These are phyloP conservation scores for Venturia nashicola DNA, from an alignment of 2,329 filamentous ascomycete genomes.

Conservation along the genomic window DNA sequence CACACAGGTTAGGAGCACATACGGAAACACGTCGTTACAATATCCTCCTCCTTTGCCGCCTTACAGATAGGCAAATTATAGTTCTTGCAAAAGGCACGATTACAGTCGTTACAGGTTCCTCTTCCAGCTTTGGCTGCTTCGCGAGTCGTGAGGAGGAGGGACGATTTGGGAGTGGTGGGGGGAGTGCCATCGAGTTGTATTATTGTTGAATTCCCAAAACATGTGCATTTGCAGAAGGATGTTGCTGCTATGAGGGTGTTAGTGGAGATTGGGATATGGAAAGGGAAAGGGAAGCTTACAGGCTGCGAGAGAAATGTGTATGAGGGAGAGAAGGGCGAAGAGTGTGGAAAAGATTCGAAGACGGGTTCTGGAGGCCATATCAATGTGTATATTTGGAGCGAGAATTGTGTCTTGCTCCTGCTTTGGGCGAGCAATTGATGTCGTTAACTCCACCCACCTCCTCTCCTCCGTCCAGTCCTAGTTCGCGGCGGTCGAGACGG, in stretches of 20 bases:
- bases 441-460: background rate
- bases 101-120: slow-evolving; percentile 53
- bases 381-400: too few relatives aligned
- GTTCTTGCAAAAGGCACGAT: slow-evolving; percentile 52
- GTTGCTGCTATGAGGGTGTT: slow-evolving; percentile 32
- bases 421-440: background rate
- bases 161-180: slow-evolving; percentile 10
- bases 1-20: slow-evolving; percentile 15
- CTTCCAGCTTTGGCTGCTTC: slow-evolving; percentile 11
- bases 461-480: background rate
- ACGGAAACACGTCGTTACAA: slow-evolving; percentile 56
- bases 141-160: background rate
- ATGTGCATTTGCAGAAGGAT: slow-evolving; percentile 63
- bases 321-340: slow-evolving; percentile 18
- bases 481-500: background rate
- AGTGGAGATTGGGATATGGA: background rate
- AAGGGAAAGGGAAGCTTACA: slow-evolving; percentile 1
- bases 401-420: background rate
- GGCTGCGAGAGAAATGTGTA: slow-evolving; percentile 28
- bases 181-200: slow-evolving; percentile 45
- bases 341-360: background rate
- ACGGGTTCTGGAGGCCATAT: background rate
- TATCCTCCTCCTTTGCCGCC: slow-evolving; percentile 48
- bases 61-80: slow-evolving; percentile 52
- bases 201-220: slow-evolving; percentile 55